Conservation (phyloP, 441 rosid genomes). For the Arabidopsis lyrata region DNA sequence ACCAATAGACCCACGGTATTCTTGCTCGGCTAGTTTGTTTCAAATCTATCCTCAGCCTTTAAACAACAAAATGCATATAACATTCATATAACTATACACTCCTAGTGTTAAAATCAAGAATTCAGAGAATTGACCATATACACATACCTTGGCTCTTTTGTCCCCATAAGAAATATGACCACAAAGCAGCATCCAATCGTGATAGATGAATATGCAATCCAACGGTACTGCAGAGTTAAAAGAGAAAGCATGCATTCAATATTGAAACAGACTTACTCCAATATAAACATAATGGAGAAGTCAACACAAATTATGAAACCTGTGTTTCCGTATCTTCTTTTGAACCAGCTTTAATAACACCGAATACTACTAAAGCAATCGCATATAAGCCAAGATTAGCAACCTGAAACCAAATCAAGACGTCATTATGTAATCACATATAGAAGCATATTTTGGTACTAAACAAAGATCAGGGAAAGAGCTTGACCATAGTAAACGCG, state of each 20-base stretch:
- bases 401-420: conserved; percentile 55
- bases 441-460: conserved; percentile 20
- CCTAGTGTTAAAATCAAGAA: neutral
- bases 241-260: conserved; percentile 27
- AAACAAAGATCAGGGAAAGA: conserved; percentile 35
- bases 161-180: conserved; percentile 78
- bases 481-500: conserved; percentile 90
- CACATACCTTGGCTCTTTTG: conserved; percentile 83
- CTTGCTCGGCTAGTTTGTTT: conserved; percentile 57
- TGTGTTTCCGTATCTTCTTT: conserved; percentile 76
- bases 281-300: conserved; percentile 16
- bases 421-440: conserved; percentile 4
- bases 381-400: conserved; percentile 93
- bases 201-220: conserved; percentile 94
- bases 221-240: conserved; percentile 68
- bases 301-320: conserved; percentile 48
- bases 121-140: conserved; percentile 2
- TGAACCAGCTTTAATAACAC: conserved; percentile 53
- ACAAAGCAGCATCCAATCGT: conserved; percentile 89
- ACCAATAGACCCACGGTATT: conserved; percentile 92
- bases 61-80: conserved; percentile 23
- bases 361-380: conserved; percentile 76
- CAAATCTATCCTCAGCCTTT: conserved; percentile 57
- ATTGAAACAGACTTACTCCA: neutral
- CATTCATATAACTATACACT: neutral